Conservation (phyloP, 352 stramenopile genomes). For the Phytophthora pseudosyringae region DNA sequence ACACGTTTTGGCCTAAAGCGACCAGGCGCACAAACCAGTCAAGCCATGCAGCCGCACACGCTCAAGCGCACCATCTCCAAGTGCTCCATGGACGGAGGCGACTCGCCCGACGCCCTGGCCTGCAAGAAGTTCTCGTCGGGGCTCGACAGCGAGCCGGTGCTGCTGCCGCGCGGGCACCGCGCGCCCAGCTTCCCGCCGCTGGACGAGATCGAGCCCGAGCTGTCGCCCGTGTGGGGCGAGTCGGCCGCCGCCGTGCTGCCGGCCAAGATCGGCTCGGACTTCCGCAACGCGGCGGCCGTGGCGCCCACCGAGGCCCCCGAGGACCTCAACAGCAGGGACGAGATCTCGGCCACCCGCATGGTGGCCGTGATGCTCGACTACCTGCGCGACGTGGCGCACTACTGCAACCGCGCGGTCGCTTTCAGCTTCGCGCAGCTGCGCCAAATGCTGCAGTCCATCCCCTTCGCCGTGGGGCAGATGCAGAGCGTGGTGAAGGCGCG, state of each 20-base stretch:
- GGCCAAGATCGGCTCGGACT: constrained; percentile 14
- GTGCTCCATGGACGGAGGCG: constrained; percentile 60
- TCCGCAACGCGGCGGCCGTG: constrained; percentile 20
- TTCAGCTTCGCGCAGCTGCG: constrained; percentile 67
- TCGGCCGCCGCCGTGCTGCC: constrained; percentile 26
- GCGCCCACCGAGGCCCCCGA: constrained; percentile 1
- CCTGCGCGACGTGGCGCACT: constrained; percentile 64
- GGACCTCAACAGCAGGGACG: constrained; percentile 28
- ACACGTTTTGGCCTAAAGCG: constrained; percentile 3
- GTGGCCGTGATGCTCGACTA: constrained; percentile 63
- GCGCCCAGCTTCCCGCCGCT: constrained; percentile 13
- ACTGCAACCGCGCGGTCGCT: constrained; percentile 50
- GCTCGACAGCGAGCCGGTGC: constrained; percentile 45
- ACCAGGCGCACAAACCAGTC: not conserved
- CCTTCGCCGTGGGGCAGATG: constrained; percentile 71
- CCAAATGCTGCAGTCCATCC: constrained; percentile 65
- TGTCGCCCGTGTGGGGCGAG: constrained; percentile 41
- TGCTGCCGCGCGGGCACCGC: constrained; percentile 43
- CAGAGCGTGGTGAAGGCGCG: constrained; percentile 62
- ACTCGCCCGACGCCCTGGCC: constrained; percentile 26
- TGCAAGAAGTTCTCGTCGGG: constrained; percentile 57
- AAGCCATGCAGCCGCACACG: constrained; percentile 34
- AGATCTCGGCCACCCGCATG: constrained; percentile 52
- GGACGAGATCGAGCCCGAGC: constrained; percentile 41
- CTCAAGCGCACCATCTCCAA: constrained; percentile 87